These are phyloP conservation scores for Termitomyces sp. DNA, from an alignment of 768 basidiomycete genomes.

Conservation along the genomic window DNA sequence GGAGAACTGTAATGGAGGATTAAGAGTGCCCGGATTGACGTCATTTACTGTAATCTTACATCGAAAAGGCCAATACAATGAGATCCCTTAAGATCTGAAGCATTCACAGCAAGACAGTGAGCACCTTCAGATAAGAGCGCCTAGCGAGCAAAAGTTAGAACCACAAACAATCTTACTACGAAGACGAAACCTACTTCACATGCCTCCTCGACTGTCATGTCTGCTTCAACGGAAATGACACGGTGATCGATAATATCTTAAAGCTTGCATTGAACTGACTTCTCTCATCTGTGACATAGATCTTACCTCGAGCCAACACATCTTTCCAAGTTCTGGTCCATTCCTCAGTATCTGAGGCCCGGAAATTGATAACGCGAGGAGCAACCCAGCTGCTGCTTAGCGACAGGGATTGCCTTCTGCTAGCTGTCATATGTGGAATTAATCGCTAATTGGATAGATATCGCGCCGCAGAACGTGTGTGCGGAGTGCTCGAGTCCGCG, in stretches of 20 bases:
- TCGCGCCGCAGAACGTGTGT: conserved; percentile 1
- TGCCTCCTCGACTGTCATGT: conserved; percentile 76
- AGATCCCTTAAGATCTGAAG: conserved; percentile 19
- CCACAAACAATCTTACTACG: neutral
- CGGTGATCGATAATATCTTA: conserved; percentile 70
- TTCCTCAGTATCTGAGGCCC: conserved; percentile 30
- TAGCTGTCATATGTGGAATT: conserved; percentile 26
- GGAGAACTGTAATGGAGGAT: conserved; percentile 49
- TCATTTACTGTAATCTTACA: conserved; percentile 37
- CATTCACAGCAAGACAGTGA: conserved; percentile 61
- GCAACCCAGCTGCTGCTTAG: conserved; percentile 30
- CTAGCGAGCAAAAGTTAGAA: conserved; percentile 28
- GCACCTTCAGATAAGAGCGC: conserved; percentile 59
- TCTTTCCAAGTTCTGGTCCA: conserved; percentile 61
- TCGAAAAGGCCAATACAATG: conserved; percentile 66
- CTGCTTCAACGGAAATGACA: conserved; percentile 63
- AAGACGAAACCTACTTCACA: conserved; percentile 61
- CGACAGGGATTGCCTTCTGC: conserved; percentile 35
- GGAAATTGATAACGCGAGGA: conserved; percentile 19
- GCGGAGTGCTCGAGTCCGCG: neutral
- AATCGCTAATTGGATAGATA: neutral
- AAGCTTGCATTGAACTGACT: neutral
- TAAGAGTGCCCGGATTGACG: neutral
- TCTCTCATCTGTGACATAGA: neutral
- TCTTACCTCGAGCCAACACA: conserved; percentile 55